Evolutionary conservation across 345 rosid genomes (phyloP).

Genomic region (Pugionium cornutum): DNA sequence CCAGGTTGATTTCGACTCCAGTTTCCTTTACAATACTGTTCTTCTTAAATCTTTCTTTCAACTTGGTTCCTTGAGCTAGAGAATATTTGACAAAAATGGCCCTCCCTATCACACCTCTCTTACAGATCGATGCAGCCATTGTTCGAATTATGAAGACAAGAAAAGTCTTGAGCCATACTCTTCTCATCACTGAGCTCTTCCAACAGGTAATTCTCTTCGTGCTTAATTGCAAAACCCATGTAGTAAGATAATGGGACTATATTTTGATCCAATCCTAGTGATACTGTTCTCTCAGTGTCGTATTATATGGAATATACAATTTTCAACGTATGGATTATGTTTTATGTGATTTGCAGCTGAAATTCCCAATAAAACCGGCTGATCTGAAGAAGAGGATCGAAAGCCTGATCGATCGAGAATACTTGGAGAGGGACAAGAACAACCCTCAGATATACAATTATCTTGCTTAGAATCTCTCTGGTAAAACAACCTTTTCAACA

Average conservation of each 20-base stretch:
- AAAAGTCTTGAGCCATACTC: constrained; percentile 96
- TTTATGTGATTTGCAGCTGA: constrained; percentile 59
- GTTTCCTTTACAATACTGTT: background rate
- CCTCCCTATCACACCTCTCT: background rate
- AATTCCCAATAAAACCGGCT: constrained; percentile 92
- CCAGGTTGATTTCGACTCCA: constrained; percentile 57
- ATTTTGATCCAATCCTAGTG: background rate
- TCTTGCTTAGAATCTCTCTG: constrained; percentile 54
- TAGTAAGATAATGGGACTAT: background rate
- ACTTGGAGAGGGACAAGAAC: constrained; percentile 97
- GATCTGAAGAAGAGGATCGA: constrained; percentile 98
- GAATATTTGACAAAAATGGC: constrained; percentile 3
- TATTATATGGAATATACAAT: background rate
- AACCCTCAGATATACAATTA: constrained; percentile 97
- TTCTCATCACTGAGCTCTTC: constrained; percentile 96
- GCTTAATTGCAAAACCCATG: background rate
- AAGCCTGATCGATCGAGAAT: constrained; percentile 92
- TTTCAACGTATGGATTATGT: constrained; percentile 7
- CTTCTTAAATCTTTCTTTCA: background rate
- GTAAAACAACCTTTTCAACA: constrained; percentile 14
- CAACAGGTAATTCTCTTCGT: constrained; percentile 75
- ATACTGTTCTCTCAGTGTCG: background rate
- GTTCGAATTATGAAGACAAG: constrained; percentile 99
- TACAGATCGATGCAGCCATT: constrained; percentile 96
- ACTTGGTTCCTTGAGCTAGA: background rate